These are phyloP conservation scores for Talaromyces marneffei DNA, from an alignment of 2,329 filamentous ascomycete genomes.

Conservation along the genomic window DNA sequence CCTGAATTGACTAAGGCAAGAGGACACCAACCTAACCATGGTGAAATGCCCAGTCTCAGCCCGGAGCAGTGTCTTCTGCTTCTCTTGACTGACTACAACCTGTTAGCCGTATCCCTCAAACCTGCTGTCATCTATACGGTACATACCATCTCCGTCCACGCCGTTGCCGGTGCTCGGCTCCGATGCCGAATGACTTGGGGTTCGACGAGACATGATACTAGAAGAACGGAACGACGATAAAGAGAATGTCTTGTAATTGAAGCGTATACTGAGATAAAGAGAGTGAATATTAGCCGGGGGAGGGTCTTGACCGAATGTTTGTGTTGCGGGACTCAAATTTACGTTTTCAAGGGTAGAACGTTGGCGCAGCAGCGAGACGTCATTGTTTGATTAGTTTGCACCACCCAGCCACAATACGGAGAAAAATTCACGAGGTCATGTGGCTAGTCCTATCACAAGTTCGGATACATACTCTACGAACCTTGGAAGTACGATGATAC, in stretches of 20 bases:
- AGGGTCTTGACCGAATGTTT: neutral
- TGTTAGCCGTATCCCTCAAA: conserved; percentile 15
- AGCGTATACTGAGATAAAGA: neutral
- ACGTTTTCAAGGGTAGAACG: conserved; percentile 6
- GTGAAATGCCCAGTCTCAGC: conserved; percentile 47
- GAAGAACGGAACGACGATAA: neutral
- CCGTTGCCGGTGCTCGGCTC: conserved; percentile 25
- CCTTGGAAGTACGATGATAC: no score
- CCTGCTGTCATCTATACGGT: conserved; percentile 17
- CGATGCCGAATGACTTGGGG: conserved; percentile 24
- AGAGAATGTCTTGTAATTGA: neutral
- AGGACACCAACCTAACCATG: conserved; percentile 40
- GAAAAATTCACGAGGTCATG: conserved; percentile 5
- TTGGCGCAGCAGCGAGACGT: conserved; percentile 24
- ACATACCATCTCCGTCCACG: conserved; percentile 24
- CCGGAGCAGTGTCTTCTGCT: conserved; percentile 46
- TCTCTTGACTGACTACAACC: conserved; percentile 37
- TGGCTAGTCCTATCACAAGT: conserved; percentile 9
- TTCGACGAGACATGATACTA: conserved; percentile 36
- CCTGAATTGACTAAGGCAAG: neutral
- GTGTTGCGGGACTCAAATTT: conserved; percentile 2
- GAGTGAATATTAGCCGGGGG: neutral
- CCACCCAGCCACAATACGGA: conserved; percentile 11
- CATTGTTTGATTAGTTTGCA: conserved; percentile 24
- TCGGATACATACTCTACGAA: no score